Evolutionary conservation across 805 yeast species (phyloP).

Genomic region (Saccharomyces kudriavzevii): DNA sequence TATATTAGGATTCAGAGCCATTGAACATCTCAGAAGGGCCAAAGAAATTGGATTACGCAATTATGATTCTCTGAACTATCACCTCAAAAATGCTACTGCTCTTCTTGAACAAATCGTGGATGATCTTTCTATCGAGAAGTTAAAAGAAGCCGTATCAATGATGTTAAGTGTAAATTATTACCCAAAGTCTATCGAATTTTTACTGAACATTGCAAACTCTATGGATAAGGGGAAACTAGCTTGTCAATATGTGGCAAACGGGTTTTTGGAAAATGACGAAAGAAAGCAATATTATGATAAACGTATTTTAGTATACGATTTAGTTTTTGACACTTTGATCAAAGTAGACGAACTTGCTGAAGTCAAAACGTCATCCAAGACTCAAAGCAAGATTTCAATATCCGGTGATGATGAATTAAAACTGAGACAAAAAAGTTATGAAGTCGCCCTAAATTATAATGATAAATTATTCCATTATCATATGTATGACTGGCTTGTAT

Average conservation of each 20-base stretch:
- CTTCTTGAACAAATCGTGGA: slow-evolving; percentile 75
- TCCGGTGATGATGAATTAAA: slow-evolving; percentile 36
- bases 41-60: slow-evolving; percentile 66
- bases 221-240: slow-evolving; percentile 56
- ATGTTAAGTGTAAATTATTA: slow-evolving; percentile 71
- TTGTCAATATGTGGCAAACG: slow-evolving; percentile 46
- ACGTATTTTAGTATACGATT: slow-evolving; percentile 54
- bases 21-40: slow-evolving; percentile 84
- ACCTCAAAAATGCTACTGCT: slow-evolving; percentile 62
- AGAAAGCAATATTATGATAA: slow-evolving; percentile 43
- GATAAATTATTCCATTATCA: slow-evolving; percentile 89
- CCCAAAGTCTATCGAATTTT: slow-evolving; percentile 79
- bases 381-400: slow-evolving; percentile 5
- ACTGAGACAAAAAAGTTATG: slow-evolving; percentile 64
- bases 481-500: slow-evolving; percentile 85
- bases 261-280: slow-evolving; percentile 42
- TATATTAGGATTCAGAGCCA: slow-evolving; percentile 86
- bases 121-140: slow-evolving; percentile 65
- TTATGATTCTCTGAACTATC: slow-evolving; percentile 58
- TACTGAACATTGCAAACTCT: slow-evolving; percentile 66
- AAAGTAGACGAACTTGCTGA: slow-evolving; percentile 61
- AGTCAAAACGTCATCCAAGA: slow-evolving; percentile 13
- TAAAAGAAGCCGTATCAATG: slow-evolving; percentile 71
- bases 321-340: slow-evolving; percentile 67
- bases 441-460: slow-evolving; percentile 58